Base-by-base conservation (phyloP, 2,329 filamentous ascomycete species). In the Aquanectria penicillioides region DNA sequence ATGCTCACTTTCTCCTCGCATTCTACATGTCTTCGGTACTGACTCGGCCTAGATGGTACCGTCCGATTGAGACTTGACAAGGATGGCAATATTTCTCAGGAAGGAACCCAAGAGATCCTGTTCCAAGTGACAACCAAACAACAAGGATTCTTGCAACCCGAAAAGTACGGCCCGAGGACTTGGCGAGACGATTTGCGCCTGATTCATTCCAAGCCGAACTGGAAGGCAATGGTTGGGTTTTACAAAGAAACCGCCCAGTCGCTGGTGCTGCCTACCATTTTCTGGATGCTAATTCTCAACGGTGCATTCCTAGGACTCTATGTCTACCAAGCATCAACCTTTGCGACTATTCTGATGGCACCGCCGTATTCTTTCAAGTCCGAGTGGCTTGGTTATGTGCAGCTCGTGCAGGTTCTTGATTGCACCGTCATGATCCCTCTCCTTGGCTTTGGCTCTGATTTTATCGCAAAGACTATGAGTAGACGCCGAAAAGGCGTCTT, bases 301-400 rank as follows among this genome's bases (percentile, higher is more conserved):
- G 69, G 69, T 4, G 64, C 63, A 1, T 64, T 62, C 44, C 25
- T 71, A 10, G 67, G 67, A 2, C 54, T 69, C 43, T 67, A 71
- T n/a, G 52, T 71, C 12, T 68, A 59, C 41, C 64, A 67, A 20
- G 50, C 57, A 3, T 62, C 65, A 4, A 69, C 68, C 0, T 71
- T 68, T 29, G 62, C 57, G 2, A 50, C 34, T 4, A 64, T 71
- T 23, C 38, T 70, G 5, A 57, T 58, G 46, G 25, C 56, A 4
- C 61, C 67, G 0, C 67, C 68, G 1, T 71, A 61, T 10, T 18
- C 6, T 2, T 64, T 65, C n/a, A 26, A 47, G 2, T 54, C 46
- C 5, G 56, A 57, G 6, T 65, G 44, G 37, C 53, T 68, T 11
- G 62, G 62, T 0, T 69, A 47, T 29, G 67, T 68, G 1, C 61